Evolutionary conservation across 495 filamentous ascomycete genomes (phyloP).

Genomic region (Choiromyces venosus): DNA sequence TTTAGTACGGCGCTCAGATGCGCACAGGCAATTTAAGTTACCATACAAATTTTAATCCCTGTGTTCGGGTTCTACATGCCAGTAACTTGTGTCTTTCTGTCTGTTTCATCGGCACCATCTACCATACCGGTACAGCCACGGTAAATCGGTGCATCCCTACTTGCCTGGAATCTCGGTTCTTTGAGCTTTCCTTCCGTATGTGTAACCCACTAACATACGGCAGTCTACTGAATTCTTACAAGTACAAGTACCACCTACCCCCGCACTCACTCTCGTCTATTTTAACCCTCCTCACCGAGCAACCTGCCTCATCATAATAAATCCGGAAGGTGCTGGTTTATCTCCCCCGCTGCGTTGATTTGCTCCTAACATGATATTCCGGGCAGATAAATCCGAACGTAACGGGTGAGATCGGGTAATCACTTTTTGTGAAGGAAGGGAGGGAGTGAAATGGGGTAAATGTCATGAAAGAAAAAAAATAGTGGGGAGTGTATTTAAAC

Average conservation of each 20-base stretch:
- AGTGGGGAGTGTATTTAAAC: background rate
- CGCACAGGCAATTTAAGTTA: no score
- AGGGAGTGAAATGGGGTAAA: no score
- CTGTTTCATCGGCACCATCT: background rate
- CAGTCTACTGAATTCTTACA: background rate
- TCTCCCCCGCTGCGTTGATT: background rate
- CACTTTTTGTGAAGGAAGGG: background rate
- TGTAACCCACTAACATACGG: no score
- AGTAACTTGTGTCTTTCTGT: background rate
- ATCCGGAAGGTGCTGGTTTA: background rate
- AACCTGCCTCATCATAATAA: background rate
- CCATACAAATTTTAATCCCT: no score
- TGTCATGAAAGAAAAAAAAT: background rate
- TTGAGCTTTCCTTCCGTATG: background rate
- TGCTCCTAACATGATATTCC: background rate
- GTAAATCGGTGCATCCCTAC: background rate
- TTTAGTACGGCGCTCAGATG: no score
- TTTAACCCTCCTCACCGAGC: background rate
- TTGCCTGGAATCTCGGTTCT: background rate
- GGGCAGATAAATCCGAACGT: background rate
- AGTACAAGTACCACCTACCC: no score
- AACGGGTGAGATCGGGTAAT: background rate
- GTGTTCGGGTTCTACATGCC: background rate
- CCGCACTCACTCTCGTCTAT: no score
- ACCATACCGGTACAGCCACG: background rate